Evolutionary conservation across 352 stramenopile species (phyloP).

Genomic region (Pythium biforme): DNA sequence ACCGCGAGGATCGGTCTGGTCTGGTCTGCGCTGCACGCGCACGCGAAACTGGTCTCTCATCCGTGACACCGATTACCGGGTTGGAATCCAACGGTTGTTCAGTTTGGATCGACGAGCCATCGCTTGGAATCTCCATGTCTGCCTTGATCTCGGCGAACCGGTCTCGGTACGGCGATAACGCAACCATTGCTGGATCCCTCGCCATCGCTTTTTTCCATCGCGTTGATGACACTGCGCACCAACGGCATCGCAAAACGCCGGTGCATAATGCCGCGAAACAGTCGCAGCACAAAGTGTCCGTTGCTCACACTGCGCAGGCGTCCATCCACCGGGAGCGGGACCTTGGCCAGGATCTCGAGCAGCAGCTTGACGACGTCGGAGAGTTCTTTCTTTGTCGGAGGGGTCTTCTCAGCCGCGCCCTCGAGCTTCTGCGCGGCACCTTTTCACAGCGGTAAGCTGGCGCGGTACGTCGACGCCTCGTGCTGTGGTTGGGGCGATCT

Average conservation of each 20-base stretch:
- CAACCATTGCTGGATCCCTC: neutral
- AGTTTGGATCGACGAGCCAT: too few relatives aligned
- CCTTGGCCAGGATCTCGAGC: neutral
- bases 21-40: too few relatives aligned
- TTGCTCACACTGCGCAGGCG: neutral
- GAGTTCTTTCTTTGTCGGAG: neutral
- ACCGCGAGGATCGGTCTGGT: too few relatives aligned
- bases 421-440: neutral
- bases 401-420: neutral
- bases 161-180: neutral
- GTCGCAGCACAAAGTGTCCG: neutral
- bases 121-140: neutral
- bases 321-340: neutral
- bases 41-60: too few relatives aligned
- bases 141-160: neutral
- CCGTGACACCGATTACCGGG: too few relatives aligned
- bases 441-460: too few relatives aligned
- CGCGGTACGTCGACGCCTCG: too few relatives aligned
- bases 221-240: neutral
- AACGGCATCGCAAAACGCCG: neutral
- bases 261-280: neutral
- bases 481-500: too few relatives aligned
- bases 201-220: neutral
- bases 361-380: neutral
- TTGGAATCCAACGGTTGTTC: neutral